phyloP scores from a whole-genome alignment of 148 eudicot genomes.

The Suaeda aralocaspica region DNA sequence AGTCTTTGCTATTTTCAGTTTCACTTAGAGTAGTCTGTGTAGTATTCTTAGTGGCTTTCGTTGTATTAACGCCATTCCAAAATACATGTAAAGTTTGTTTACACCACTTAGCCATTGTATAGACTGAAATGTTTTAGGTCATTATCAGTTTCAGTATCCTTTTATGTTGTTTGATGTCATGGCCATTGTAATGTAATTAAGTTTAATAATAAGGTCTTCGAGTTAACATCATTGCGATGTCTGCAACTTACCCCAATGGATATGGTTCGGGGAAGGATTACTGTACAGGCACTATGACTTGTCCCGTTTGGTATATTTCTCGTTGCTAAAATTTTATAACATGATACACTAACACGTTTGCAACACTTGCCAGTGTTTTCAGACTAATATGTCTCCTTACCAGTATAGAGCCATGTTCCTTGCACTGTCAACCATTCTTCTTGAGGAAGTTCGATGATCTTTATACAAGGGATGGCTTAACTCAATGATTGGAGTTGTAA shows the following conservation, averaged over 20 bases:
- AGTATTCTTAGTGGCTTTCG: too few relatives aligned
- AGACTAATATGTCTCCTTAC: constrained; percentile 74
- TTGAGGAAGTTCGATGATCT: constrained; percentile 86
- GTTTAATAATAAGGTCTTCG: too few relatives aligned
- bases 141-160: too few relatives aligned
- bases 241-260: constrained; percentile 94
- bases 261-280: constrained; percentile 83
- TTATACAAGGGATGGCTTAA: constrained; percentile 95
- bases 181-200: too few relatives aligned
- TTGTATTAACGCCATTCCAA: too few relatives aligned
- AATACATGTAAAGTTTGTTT: too few relatives aligned
- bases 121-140: too few relatives aligned
- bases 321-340: neutral
- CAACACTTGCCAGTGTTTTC: constrained; percentile 24
- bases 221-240: constrained; percentile 91
- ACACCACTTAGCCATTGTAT: too few relatives aligned
- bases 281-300: constrained; percentile 62
- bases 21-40: too few relatives aligned
- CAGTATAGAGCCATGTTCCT: constrained; percentile 85
- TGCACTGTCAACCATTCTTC: constrained; percentile 78
- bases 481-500: constrained; percentile 88
- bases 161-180: too few relatives aligned
- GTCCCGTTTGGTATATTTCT: neutral
- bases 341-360: neutral
- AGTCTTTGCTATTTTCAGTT: too few relatives aligned